Evolutionary conservation across 208 protist species (phyloP).

Genomic region (Trypanosomatidae sp.): DNA sequence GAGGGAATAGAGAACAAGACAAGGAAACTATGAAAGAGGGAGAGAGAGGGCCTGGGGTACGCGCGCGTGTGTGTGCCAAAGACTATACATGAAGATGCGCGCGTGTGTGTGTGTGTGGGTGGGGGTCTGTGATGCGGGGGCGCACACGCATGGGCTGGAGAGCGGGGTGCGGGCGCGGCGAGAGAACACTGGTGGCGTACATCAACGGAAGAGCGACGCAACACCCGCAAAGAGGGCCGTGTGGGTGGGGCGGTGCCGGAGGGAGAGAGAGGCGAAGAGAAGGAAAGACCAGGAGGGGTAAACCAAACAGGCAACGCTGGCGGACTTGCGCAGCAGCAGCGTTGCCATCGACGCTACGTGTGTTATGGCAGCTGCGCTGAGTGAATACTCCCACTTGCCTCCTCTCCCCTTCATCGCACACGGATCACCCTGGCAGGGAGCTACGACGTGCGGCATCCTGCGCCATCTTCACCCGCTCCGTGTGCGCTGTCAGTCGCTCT

Average conservation of each 20-base stretch:
- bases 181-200: not conserved
- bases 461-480: slow-evolving; percentile 31
- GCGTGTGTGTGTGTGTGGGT: not conserved
- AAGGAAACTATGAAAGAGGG: not conserved
- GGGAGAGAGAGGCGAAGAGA: not conserved
- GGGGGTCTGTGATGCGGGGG: not conserved
- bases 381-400: not conserved
- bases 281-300: not conserved
- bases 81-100: not conserved
- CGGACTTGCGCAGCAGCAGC: not conserved
- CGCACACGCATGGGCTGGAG: not conserved
- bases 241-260: not conserved
- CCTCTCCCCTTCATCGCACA: not conserved
- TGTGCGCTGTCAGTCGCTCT: slow-evolving; percentile 38
- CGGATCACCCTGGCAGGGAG: slow-evolving; percentile 11
- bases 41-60: too few species aligned
- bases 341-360: not conserved
- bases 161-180: not conserved
- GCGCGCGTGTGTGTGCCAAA: not conserved
- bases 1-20: slow-evolving; percentile 8
- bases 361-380: not conserved
- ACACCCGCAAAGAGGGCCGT: not conserved
- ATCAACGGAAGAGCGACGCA: not conserved
- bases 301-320: not conserved
- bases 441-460: slow-evolving; percentile 42